Percentiles rank a stretch among this genome's conserved stretches.
Conservation (phyloP, 106 monocot species). For the Dendrobium nobile region DNA sequence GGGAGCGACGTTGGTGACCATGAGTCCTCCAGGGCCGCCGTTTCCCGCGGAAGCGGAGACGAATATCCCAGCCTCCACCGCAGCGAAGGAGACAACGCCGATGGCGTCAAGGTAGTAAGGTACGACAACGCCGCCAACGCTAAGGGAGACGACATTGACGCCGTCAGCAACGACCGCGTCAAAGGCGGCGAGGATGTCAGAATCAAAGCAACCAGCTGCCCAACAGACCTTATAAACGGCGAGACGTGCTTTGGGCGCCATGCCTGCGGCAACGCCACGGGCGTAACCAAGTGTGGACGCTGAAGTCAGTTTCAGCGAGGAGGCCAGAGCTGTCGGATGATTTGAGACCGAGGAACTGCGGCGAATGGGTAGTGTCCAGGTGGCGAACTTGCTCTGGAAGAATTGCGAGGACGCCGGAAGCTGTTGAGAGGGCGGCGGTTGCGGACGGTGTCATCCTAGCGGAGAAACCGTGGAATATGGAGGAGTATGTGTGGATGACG, state of each 20-base stretch:
- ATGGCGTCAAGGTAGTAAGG: slow-evolving; percentile 87
- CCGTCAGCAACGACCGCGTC: slow-evolving; percentile 78
- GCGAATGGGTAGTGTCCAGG: slow-evolving; percentile 62
- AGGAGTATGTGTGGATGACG: slow-evolving; percentile 65
- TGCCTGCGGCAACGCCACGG: slow-evolving; percentile 71
- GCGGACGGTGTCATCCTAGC: slow-evolving; percentile 45
- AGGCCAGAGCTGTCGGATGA: slow-evolving; percentile 43
- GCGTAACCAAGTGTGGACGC: slow-evolving; percentile 84
- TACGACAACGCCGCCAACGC: slow-evolving; percentile 79
- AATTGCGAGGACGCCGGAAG: slow-evolving; percentile 48
- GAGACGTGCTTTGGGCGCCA: slow-evolving; percentile 85
- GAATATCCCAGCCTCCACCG: slow-evolving; percentile 67
- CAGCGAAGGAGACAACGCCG: slow-evolving; percentile 70
- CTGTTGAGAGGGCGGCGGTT: slow-evolving; percentile 23
- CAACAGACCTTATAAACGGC: slow-evolving; percentile 89
- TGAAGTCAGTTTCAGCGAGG: slow-evolving; percentile 73
- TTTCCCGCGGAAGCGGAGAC: slow-evolving; percentile 89
- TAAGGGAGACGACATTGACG: slow-evolving; percentile 67
- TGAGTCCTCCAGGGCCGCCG: slow-evolving; percentile 74
- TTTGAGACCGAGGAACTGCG: slow-evolving; percentile 75
- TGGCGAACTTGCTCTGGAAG: slow-evolving; percentile 61
- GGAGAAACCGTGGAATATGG: slow-evolving; percentile 76
- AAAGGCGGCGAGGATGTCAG: slow-evolving; percentile 91
- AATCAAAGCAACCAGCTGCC: slow-evolving; percentile 79
- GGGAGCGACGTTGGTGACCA: slow-evolving; percentile 82